Base-by-base conservation (phyloP, 2,329 filamentous ascomycete genomes). In the Akanthomyces uredinophilus region DNA sequence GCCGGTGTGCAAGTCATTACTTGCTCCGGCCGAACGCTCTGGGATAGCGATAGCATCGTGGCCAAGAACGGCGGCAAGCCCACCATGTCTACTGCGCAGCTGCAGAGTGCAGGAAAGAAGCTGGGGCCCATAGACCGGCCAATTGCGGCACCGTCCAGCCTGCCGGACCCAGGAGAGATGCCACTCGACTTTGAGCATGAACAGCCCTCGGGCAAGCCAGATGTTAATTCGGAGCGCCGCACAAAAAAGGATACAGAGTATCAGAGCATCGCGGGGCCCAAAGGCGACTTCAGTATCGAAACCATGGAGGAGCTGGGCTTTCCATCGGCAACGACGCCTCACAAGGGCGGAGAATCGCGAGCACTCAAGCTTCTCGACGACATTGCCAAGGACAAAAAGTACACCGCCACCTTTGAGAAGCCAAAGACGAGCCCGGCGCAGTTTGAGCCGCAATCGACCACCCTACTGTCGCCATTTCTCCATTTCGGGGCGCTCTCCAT, bases 401-500 rank as follows among this genome's bases (percentile, higher is more conserved):
- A 91, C 70, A 86, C 86, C 0, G 88, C 87, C 1, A 91, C 85
- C 0, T 93, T 93, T 68, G 83, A 87, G 69, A 93, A 93, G 71
- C 89, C 90, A 1, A 86, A 87, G 62, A 91, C 89, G 0, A 90
- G 86, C 41, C 90, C 90, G 0, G 88, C 90, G 2, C 87, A 84
- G 3, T 91, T 92, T 67, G 81, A 85, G 43, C 89, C 89, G 0
- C 87, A 88, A 69, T 83, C 87, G 0, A 92, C 90, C 0, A 92
- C 88, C 0, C 78, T 92, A 1, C 79, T 92, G 7, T 91, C 87
- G 0, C 88, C 89, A 0, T 85, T 90, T 70, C 73, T 91, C 60
- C 90, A 93, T 71, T 92, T 93, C 64, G 89, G 90, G 27, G 83
- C 85, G 13, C 77, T 93, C 10, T 87, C 84, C n/a, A 80, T 85